phyloP scores from a whole-genome alignment of 2,329 filamentous ascomycete genomes.

The Botrytis aclada region DNA sequence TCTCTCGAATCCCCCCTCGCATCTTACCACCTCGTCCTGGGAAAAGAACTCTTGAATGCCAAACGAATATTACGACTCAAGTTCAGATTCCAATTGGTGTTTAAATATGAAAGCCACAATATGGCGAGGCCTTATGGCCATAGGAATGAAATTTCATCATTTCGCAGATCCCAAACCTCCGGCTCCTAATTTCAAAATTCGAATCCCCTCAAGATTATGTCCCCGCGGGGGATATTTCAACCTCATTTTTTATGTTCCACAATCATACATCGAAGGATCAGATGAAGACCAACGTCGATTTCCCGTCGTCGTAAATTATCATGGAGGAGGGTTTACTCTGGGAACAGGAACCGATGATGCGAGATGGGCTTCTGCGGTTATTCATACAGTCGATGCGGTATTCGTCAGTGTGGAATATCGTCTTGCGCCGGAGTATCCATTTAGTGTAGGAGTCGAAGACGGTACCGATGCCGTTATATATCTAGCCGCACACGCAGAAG shows the following conservation, averaged over 20 bases:
- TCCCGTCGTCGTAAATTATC: conserved; percentile 62
- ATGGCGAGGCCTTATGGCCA: conserved; percentile 38
- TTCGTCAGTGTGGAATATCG: conserved; percentile 66
- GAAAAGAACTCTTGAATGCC: conserved; percentile 3
- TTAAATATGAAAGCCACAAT: conserved; percentile 37
- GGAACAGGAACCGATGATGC: conserved; percentile 62
- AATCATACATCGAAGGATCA: conserved; percentile 38
- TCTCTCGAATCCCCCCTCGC: neutral
- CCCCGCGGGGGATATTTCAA: conserved; percentile 37
- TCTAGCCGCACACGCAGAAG: conserved; percentile 52
- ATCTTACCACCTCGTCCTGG: neutral
- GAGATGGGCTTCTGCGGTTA: conserved; percentile 55
- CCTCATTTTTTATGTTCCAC: conserved; percentile 45
- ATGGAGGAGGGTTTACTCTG: conserved; percentile 65
- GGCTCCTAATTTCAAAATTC: conserved; percentile 35
- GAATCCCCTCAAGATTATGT: conserved; percentile 36
- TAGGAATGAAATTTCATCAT: conserved; percentile 39
- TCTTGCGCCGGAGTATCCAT: conserved; percentile 62
- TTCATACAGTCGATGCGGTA: conserved; percentile 51
- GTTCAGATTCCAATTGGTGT: conserved; percentile 15
- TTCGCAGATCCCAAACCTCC: conserved; percentile 36
- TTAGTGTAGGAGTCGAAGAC: conserved; percentile 64
- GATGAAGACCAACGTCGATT: conserved; percentile 33
- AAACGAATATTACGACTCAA: neutral
- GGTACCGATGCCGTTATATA: conserved; percentile 63